phyloP scores from a whole-genome alignment of 2,329 filamentous ascomycete genomes.

The Phyllosticta paracitricarpa region DNA sequence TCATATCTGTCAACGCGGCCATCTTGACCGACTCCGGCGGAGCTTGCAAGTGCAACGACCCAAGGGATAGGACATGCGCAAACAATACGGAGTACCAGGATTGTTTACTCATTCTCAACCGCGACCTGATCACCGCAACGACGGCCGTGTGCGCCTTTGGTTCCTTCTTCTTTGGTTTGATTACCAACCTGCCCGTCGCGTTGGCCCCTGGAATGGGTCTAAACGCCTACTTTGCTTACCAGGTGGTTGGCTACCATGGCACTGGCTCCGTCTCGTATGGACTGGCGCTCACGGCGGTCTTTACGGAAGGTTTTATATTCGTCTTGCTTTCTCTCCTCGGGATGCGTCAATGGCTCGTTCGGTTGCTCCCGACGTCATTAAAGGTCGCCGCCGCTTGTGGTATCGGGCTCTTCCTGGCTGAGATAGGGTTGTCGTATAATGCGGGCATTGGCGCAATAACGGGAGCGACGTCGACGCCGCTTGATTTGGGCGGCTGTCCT shows the following conservation, averaged over 20 bases:
- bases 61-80: conserved; percentile 43
- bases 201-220: conserved; percentile 37
- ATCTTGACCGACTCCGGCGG: conserved; percentile 52
- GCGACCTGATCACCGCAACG: conserved; percentile 74
- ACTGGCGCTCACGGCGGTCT: conserved; percentile 74
- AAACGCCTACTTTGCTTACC: conserved; percentile 81
- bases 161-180: conserved; percentile 69
- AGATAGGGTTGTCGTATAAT: conserved; percentile 66
- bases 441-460: conserved; percentile 73
- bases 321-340: conserved; percentile 68
- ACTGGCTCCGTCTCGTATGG: conserved; percentile 61
- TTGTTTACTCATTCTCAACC: conserved; percentile 54
- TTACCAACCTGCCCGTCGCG: conserved; percentile 57
- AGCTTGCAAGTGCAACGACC: conserved; percentile 58
- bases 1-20: conserved; percentile 51
- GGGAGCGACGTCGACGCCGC: conserved; percentile 52
- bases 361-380: conserved; percentile 69
- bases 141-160: conserved; percentile 70
- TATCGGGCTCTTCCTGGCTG: conserved; percentile 71
- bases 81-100: conserved; percentile 48
- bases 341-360: conserved; percentile 78
- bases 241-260: conserved; percentile 68
- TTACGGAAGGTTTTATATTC: conserved; percentile 81
- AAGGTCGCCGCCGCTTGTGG: conserved; percentile 80
- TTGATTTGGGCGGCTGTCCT: conserved; percentile 67